Conservation (phyloP, 2,329 filamentous ascomycete genomes). For the Apiospora hydei region DNA sequence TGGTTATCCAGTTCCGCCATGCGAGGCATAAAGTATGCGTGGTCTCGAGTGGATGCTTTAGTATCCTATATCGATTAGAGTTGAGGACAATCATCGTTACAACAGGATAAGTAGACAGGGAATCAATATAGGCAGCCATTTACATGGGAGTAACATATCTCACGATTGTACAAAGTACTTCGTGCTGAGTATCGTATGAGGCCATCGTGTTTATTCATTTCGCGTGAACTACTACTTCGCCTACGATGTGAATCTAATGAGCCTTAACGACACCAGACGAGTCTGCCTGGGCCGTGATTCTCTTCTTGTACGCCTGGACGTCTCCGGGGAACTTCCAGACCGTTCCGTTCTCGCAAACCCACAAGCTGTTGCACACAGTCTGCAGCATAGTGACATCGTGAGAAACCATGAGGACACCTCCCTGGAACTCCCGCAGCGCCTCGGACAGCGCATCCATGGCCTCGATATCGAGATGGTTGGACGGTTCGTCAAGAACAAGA, state of each 20-base stretch:
- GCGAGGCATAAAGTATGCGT: background rate
- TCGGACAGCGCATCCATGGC: constrained; percentile 95
- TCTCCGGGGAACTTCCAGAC: constrained; percentile 97
- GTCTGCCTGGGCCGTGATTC: constrained; percentile 88
- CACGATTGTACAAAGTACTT: background rate
- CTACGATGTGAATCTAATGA: constrained; percentile 48
- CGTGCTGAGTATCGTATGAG: background rate
- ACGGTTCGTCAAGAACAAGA: constrained; percentile 96
- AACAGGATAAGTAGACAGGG: background rate
- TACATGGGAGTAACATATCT: background rate
- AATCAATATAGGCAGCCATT: background rate
- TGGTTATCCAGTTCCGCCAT: background rate
- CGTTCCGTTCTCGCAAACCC: constrained; percentile 94
- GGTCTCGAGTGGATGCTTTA: background rate
- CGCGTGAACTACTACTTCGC: background rate
- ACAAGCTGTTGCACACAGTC: constrained; percentile 91
- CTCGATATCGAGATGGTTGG: constrained; percentile 98
- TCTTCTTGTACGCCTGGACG: constrained; percentile 97
- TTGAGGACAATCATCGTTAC: no score
- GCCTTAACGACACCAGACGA: constrained; percentile 83
- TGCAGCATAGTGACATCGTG: constrained; percentile 99
- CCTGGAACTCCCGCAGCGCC: constrained; percentile 86
- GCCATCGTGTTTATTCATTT: background rate
- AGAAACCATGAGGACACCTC: constrained; percentile 96
- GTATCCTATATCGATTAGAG: background rate